Evolutionary conservation across 2,329 filamentous ascomycete species (phyloP).

Genomic region (Graphilbum sp.): DNA sequence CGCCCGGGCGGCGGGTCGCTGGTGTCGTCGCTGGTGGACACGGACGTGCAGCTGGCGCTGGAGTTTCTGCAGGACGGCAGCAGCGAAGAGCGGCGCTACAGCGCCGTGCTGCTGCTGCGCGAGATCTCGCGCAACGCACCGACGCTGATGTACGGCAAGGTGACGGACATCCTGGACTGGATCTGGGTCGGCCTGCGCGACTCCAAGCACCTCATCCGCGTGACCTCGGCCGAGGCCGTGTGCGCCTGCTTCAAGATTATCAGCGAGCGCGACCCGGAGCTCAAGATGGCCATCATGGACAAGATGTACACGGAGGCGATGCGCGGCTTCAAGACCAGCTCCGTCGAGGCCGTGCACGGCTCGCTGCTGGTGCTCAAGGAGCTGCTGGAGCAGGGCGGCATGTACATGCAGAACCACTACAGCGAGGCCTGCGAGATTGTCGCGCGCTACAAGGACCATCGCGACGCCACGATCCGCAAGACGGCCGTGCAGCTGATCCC

Average conservation of each 20-base stretch:
- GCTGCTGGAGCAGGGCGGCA: slow-evolving; percentile 82
- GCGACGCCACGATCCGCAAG: slow-evolving; percentile 71
- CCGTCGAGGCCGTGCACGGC: slow-evolving; percentile 82
- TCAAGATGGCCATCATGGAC: slow-evolving; percentile 76
- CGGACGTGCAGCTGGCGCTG: slow-evolving; percentile 87
- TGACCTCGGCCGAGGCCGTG: slow-evolving; percentile 82
- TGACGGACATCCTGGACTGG: slow-evolving; percentile 86
- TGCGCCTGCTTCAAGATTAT: slow-evolving; percentile 95
- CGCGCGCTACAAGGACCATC: slow-evolving; percentile 80
- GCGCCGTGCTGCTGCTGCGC: slow-evolving; percentile 76
- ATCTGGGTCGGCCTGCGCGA: slow-evolving; percentile 93
- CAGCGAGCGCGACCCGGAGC: slow-evolving; percentile 73
- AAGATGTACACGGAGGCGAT: slow-evolving; percentile 81
- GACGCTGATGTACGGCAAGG: slow-evolving; percentile 88
- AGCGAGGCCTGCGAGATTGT: slow-evolving; percentile 86
- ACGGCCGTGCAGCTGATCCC: slow-evolving; percentile 87
- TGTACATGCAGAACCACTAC: slow-evolving; percentile 98
- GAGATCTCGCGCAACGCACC: slow-evolving; percentile 87
- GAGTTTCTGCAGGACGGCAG: slow-evolving; percentile 95
- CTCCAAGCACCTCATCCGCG: slow-evolving; percentile 75
- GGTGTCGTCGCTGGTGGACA: slow-evolving; percentile 90
- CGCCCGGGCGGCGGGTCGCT: slow-evolving; percentile 85
- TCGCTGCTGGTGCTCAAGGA: slow-evolving; percentile 87
- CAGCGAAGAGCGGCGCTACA: slow-evolving; percentile 83
- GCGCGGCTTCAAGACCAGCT: slow-evolving; percentile 61